These are phyloP conservation scores for Brassica nigra DNA, from an alignment of 345 rosid species.

Conservation along the genomic window DNA sequence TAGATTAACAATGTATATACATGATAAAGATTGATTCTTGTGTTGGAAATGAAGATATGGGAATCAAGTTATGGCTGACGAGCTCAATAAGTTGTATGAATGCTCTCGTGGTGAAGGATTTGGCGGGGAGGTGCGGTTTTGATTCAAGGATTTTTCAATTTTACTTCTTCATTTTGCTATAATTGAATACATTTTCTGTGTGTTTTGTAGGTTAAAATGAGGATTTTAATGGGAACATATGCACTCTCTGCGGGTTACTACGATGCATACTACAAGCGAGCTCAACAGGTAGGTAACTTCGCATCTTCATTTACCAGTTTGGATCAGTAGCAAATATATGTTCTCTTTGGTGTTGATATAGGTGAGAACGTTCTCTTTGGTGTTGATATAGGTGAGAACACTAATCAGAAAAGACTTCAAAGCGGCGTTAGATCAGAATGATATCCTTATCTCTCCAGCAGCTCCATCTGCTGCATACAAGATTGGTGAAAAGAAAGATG, in stretches of 20 bases:
- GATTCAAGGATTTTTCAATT: not conserved
- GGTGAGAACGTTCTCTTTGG: slow-evolving; percentile 62
- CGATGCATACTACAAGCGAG: slow-evolving; percentile 93
- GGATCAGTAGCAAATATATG: not conserved
- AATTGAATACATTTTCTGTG: not conserved
- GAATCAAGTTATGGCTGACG: not conserved
- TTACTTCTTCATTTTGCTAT: slow-evolving; percentile 3
- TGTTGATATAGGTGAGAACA: slow-evolving; percentile 68
- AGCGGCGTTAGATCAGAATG: slow-evolving; percentile 68
- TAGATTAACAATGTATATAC: not conserved
- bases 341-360: slow-evolving; percentile 21
- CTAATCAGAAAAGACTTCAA: slow-evolving; percentile 68
- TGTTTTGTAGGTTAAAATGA: slow-evolving; percentile 75
- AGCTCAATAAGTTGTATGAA: not conserved
- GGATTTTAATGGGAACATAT: slow-evolving; percentile 96
- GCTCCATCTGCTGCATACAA: slow-evolving; percentile 92
- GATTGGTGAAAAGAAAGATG: slow-evolving; percentile 91
- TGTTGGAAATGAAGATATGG: not conserved
- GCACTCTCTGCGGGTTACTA: slow-evolving; percentile 95
- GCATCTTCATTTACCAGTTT: not conserved
- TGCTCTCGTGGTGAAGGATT: not conserved
- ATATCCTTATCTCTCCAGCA: slow-evolving; percentile 87
- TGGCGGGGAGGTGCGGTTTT: slow-evolving; percentile 68
- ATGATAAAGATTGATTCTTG: not conserved
- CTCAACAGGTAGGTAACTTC: slow-evolving; percentile 82